Base-by-base conservation (phyloP, 2,329 filamentous ascomycete species). In the Neofusicoccum cordaticola region DNA sequence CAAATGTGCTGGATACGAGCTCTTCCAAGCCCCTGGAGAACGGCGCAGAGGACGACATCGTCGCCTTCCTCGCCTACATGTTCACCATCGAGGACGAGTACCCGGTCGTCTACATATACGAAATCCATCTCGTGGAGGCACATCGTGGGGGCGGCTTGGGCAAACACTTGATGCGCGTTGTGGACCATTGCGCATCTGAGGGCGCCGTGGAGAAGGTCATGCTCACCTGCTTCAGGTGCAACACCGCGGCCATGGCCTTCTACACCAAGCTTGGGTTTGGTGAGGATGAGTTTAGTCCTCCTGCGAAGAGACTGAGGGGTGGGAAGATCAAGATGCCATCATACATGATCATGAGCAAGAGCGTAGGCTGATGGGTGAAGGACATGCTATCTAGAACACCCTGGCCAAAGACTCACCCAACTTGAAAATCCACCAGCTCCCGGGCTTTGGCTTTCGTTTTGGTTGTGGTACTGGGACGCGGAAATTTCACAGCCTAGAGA, bases 31-130 rank as follows among this genome's bases (percentile, higher is more conserved):
- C 39, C 2, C n/a, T 22, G 2, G 12, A 6, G 5, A 44, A 13
- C 8, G 13, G 6, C 1, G 4, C 9, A n/a, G 37, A 41, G n/a
- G 12, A 31, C 19, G 57, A 62, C 2, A 68, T 74, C 17, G 22
- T 73, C 8, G 75, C 71, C 56, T 78, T 91, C 70, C 81, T 84
- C 1, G 90, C 88, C 4, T 80, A 91, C 69, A 90, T 90, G 88
- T 86, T 88, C 2, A 89, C 87, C 0, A 85, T 84, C 70, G 89
- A 92, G 71, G 86, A 88, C 67, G 61, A 75, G 48, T 62, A 70
- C n/a, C 81, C 87, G 0, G 90, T 93, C 2, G 73, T 92, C 19
- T 94, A 93, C 75, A 88, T 90, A 74, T 94, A 93, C 73, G 90
- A 94, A 77, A 86, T 94, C 41, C 90, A 94, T 71, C 82, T 93